phyloP scores from a whole-genome alignment of 495 filamentous ascomycete genomes.

The Aspergillus saccharolyticus region DNA sequence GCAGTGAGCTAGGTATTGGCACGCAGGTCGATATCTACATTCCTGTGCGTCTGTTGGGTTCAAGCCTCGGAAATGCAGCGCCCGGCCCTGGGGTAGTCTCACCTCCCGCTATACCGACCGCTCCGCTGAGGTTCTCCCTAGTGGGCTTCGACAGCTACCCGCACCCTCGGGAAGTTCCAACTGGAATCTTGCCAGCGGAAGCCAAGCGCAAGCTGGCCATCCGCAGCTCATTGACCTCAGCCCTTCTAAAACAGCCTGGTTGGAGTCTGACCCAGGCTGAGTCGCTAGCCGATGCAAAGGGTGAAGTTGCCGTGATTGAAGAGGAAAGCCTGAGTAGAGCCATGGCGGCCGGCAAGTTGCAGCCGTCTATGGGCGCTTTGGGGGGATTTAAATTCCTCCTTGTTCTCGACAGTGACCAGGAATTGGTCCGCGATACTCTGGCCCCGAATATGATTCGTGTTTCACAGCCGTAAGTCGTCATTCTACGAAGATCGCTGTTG shows the following conservation, averaged over 20 bases:
- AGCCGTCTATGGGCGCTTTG: background rate
- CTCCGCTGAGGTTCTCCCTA: conserved; percentile 9
- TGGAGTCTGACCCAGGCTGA: conserved; percentile 13
- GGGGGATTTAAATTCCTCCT: conserved; percentile 14
- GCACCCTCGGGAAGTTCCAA: conserved; percentile 18
- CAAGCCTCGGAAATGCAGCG: background rate
- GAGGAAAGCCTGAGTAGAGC: conserved; percentile 7
- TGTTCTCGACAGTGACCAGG: conserved; percentile 10
- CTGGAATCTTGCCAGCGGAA: conserved; percentile 17
- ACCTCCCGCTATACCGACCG: background rate
- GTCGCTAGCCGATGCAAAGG: conserved; percentile 2
- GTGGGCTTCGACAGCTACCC: conserved; percentile 20
- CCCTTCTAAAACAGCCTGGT: conserved; percentile 4
- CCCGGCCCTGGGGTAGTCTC: background rate
- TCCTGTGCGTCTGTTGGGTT: conserved; percentile 32
- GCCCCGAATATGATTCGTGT: conserved; percentile 11
- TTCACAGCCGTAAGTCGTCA: conserved; percentile 15
- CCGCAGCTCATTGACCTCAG: conserved; percentile 13
- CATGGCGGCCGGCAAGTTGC: background rate
- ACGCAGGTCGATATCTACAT: conserved; percentile 55
- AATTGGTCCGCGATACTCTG: background rate
- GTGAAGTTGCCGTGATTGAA: conserved; percentile 19
- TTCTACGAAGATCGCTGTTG: background rate
- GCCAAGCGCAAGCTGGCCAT: conserved; percentile 21
- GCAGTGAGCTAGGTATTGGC: conserved; percentile 51